Evolutionary conservation across 176 grass and related monocot species (phyloP).

Genomic region (Canna indica): DNA sequence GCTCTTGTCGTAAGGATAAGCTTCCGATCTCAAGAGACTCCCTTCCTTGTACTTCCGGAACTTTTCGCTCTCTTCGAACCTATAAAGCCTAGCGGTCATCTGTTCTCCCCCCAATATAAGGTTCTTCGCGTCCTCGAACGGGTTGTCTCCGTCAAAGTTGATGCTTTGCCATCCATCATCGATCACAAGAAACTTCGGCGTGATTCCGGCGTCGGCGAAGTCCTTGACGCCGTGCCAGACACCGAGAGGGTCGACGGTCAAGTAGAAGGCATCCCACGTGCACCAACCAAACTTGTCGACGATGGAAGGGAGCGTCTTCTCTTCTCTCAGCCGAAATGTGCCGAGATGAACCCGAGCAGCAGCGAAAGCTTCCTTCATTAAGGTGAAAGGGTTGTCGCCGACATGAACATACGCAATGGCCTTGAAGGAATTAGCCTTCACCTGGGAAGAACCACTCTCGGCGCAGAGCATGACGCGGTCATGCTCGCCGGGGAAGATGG

Average conservation of each 20-base stretch:
- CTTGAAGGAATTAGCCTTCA: not conserved
- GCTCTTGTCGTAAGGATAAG: not conserved
- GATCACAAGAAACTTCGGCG: constrained; percentile 12
- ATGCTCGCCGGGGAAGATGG: not conserved
- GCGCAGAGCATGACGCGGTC: constrained; percentile 9
- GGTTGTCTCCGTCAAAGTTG: constrained; percentile 1
- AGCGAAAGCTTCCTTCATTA: constrained; percentile 13
- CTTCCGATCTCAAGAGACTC: not conserved
- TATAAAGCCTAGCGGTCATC: constrained; percentile 14
- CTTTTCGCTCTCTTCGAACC: constrained; percentile 14
- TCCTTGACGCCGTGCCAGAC: constrained; percentile 22
- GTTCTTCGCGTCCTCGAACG: not conserved
- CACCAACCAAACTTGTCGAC: constrained; percentile 27
- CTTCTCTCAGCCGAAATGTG: constrained; percentile 21
- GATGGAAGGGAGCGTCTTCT: constrained; percentile 10
- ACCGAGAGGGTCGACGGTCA: constrained; percentile 17
- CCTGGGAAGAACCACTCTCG: constrained; percentile 5
- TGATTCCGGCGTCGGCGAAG: constrained; percentile 11
- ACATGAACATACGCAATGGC: constrained; percentile 16
- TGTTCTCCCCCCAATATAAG: constrained; percentile 21
- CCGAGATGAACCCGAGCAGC: constrained; percentile 2
- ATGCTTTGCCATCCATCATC: constrained; percentile 25
- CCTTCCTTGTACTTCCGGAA: constrained; percentile 13
- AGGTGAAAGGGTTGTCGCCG: constrained; percentile 11
- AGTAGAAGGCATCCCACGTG: constrained; percentile 25